These are phyloP conservation scores for Leishmania mexicana DNA, from an alignment of 208 protist species.

Conservation along the genomic window DNA sequence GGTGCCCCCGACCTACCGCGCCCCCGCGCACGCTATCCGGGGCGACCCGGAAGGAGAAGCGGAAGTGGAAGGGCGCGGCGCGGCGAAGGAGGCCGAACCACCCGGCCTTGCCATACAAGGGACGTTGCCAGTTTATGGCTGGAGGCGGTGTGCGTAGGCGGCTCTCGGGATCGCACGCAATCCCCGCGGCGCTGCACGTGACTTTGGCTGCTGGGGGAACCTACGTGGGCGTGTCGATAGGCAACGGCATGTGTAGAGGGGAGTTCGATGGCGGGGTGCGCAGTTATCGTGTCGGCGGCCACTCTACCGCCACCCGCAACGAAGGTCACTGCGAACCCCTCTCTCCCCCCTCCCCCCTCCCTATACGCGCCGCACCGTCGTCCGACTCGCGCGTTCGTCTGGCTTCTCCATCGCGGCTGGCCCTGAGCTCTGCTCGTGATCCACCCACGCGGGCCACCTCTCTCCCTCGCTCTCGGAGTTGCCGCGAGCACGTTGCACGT, in stretches of 20 bases:
- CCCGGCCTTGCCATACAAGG: neutral
- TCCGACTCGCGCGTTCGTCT: neutral
- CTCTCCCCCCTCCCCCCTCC: no score
- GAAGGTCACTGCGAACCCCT: neutral
- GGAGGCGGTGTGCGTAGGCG: neutral
- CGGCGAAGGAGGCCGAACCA: no score
- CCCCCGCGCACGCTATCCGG: no score
- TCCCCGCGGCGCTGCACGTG: neutral
- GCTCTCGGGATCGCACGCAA: neutral
- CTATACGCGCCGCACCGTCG: neutral
- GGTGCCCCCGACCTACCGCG: no score
- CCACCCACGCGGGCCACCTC: neutral
- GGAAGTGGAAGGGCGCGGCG: neutral
- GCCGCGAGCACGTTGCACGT: no score
- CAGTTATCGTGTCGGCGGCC: neutral
- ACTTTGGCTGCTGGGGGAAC: no score
- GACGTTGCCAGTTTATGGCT: neutral
- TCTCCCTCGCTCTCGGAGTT: no score
- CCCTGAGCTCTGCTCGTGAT: neutral
- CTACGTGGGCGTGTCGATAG: neutral
- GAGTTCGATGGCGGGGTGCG: neutral
- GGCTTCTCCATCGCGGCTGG: neutral
- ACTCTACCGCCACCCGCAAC: neutral
- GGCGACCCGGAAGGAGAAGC: neutral
- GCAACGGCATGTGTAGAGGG: neutral